Percentiles rank a stretch among this genome's conserved stretches.
phyloP scores from a whole-genome alignment of 176 grass and related monocot species.

The Alloteropsis semialata region DNA sequence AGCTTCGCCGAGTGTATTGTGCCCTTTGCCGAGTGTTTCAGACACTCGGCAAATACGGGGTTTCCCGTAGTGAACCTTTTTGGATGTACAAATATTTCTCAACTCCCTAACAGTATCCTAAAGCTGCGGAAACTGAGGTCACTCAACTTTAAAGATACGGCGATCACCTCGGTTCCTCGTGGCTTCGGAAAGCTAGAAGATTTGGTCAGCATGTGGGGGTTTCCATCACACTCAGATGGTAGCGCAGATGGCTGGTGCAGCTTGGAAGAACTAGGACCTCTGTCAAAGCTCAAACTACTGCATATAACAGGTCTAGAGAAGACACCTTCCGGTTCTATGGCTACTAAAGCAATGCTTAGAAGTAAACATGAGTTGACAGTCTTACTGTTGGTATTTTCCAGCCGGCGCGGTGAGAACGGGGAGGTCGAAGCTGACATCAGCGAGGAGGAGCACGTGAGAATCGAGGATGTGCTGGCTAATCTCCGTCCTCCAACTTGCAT shows the following conservation, averaged over 20 bases:
- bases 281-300: not conserved
- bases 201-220: not conserved
- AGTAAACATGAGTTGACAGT: not conserved
- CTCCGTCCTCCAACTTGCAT: constrained; percentile 19
- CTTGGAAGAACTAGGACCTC: constrained; percentile 21
- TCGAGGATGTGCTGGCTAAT: not conserved
- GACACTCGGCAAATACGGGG: too few relatives aligned
- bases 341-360: constrained; percentile 15
- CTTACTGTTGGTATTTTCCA: not conserved
- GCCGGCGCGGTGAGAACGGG: not conserved
- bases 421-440: not conserved
- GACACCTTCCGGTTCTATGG: not conserved
- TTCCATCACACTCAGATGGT: not conserved
- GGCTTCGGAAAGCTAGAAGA: constrained; percentile 20
- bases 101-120: not conserved
- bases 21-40: too few relatives aligned
- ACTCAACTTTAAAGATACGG: not conserved
- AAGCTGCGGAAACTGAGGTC: constrained; percentile 20
- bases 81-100: not conserved
- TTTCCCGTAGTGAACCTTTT: too few relatives aligned
- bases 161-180: constrained; percentile 3
- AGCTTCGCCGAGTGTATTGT: too few relatives aligned
- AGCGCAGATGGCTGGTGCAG: not conserved
- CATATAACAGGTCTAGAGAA: not conserved
- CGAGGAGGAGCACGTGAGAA: not conserved